Base-by-base conservation (phyloP, 129 eudicot genomes). In the Glebionis coronaria region DNA sequence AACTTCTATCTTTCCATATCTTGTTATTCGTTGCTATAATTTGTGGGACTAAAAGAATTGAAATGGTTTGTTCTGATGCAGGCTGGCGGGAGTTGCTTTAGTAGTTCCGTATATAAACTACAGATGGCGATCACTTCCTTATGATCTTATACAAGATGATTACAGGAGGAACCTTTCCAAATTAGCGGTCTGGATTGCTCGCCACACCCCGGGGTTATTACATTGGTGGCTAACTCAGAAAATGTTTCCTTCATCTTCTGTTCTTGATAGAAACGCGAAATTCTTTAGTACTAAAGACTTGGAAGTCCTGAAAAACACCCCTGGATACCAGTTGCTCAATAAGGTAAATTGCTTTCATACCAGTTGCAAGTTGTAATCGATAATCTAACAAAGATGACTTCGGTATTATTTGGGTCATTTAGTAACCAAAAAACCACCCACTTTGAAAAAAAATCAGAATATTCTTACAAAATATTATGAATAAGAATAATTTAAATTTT, bases 151-250 rank as follows among this genome's bases (percentile, higher is more conserved):
- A 28, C 80, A 79, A 76, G 90, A 86, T 70, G 99, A 93, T 68
- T 93, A 86, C 76, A 76, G 99, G 51, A 93, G 71, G 53, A 76
- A 72, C 20, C 94, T 94, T 68, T 59, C 87, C 6, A 62, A 78
- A 19, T 84, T 85, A 77, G 25, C 77, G 66, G 56, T 62, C 60
- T 77, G 82, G 78, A 56, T 90, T 19, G 67, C 80, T 12, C 83
- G 87, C 15, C 79, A 84, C 64, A 45, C 88, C 62, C 99, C 95
- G 2, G 87, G 93, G n/a, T 75, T 93, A 66, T 57, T 93, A 44
- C 94, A 86, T 69, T 93, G 99, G 99, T 93, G 95, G 92, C 25
- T 93, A 68, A 93, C 97, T 52, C 99, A 93, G 57, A 93, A 89
- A 64, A 15, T 82, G 71, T 84, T 93, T 74, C 95, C 88, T 44